These are phyloP conservation scores for Verbena officinalis DNA, from an alignment of 257 asterid species.

Conservation along the genomic window DNA sequence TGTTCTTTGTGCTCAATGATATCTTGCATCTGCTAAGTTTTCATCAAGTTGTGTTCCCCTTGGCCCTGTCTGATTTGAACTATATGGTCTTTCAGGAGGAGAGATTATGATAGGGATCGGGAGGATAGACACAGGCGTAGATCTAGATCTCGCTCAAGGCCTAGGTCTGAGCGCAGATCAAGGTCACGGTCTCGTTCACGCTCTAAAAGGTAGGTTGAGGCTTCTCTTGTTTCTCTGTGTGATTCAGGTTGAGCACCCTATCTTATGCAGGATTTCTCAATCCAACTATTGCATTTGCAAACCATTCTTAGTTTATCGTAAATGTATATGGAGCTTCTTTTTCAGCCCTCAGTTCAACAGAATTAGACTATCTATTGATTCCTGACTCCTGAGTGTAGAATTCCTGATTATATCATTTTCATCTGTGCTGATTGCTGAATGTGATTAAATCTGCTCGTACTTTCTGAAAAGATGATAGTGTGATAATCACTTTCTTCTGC, in stretches of 20 bases:
- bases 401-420: not conserved
- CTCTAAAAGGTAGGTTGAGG: conserved; percentile 68
- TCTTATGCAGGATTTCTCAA: not conserved
- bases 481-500: not conserved
- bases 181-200: conserved; percentile 87
- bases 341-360: too few relatives aligned
- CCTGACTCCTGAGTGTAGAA: not conserved
- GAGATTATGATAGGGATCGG: conserved; percentile 68
- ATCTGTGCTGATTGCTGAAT: not conserved
- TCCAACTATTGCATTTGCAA: not conserved
- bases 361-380: not conserved
- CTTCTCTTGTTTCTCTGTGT: not conserved
- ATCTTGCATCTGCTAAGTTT: not conserved
- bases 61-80: conserved; percentile 18
- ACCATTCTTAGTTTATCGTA: too few relatives aligned
- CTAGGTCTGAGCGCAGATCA: conserved; percentile 70
- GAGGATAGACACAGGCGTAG: conserved; percentile 48
- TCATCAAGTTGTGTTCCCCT: not conserved
- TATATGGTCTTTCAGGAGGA: conserved; percentile 49
- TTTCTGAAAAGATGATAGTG: conserved; percentile 4
- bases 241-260: not conserved
- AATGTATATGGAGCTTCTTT: too few relatives aligned
- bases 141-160: conserved; percentile 73
- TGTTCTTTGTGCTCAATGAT: not conserved
- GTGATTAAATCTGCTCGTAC: not conserved